Evolutionary conservation across 306 rosid genomes (phyloP).

Genomic region (Begonia fuchsioides): DNA sequence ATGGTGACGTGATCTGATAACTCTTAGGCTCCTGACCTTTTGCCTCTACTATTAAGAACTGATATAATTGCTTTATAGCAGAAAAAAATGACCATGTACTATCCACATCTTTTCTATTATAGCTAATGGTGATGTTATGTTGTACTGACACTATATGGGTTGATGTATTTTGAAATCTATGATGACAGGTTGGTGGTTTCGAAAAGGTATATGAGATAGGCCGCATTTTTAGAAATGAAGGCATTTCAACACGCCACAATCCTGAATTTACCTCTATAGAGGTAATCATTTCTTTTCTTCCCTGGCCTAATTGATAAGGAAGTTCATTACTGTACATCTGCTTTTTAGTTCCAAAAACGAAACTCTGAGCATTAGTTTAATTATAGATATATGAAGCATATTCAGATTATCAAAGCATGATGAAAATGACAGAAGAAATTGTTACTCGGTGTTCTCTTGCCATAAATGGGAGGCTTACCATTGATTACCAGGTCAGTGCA

Average conservation of each 20-base stretch:
- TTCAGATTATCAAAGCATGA: conserved; percentile 97
- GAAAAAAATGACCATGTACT: too few species aligned
- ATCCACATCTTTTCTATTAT: too few species aligned
- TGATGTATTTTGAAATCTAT: too few species aligned
- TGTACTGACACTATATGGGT: too few species aligned
- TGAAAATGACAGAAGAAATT: conserved; percentile 84
- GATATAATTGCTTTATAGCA: too few species aligned
- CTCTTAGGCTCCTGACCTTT: too few species aligned
- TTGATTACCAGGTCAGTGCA: conserved; percentile 72
- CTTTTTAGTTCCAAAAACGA: conserved; percentile 6
- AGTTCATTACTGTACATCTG: not conserved
- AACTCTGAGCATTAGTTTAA: conserved; percentile 32
- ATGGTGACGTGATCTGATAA: too few species aligned
- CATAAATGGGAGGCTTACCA: conserved; percentile 68
- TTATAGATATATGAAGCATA: conserved; percentile 94
- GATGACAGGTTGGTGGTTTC: conserved; percentile 83
- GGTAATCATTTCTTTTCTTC: conserved; percentile 31
- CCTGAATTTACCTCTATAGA: conserved; percentile 97
- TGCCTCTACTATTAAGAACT: too few species aligned
- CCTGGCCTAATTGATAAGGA: conserved; percentile 4
- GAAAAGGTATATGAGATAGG: conserved; percentile 96
- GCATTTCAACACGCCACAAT: conserved; percentile 95
- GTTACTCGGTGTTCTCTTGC: conserved; percentile 80
- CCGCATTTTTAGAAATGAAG: conserved; percentile 94
- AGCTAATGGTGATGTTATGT: too few species aligned